Evolutionary conservation across 306 rosid genomes (phyloP).

Genomic region (Vigna angularis): DNA sequence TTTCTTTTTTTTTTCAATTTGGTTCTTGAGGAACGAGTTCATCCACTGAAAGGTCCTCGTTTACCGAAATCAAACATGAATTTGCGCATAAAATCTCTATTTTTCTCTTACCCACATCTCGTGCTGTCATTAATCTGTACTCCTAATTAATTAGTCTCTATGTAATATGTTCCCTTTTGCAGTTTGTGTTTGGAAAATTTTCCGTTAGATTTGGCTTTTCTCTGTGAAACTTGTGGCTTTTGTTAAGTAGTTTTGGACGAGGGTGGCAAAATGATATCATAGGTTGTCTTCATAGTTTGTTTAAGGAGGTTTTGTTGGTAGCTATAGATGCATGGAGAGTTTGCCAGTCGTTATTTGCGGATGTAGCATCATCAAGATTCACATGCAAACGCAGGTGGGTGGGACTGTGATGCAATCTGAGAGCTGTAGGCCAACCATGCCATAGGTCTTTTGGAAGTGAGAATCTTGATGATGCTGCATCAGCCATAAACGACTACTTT

Average conservation of each 20-base stretch:
- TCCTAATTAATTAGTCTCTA: neutral
- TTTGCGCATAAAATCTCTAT: conserved; percentile 10
- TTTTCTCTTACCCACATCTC: neutral
- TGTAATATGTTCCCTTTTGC: conserved; percentile 13
- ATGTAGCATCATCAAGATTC: conserved; percentile 99
- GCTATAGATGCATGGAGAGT: conserved; percentile 53
- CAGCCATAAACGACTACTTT: conserved; percentile 76
- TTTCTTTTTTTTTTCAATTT: conserved; percentile 32
- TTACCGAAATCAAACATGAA: neutral
- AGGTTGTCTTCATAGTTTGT: neutral
- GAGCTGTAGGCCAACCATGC: conserved; percentile 25
- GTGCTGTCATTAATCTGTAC: neutral
- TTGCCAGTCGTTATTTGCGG: conserved; percentile 84
- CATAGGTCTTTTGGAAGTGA: conserved; percentile 59
- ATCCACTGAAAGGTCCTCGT: conserved; percentile 7
- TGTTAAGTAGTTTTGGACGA: conserved; percentile 1
- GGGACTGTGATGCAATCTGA: conserved; percentile 35
- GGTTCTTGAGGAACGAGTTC: conserved; percentile 41
- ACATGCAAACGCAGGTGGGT: conserved; percentile 62
- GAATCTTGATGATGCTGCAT: conserved; percentile 99
- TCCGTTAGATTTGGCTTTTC: conserved; percentile 24
- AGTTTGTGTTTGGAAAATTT: conserved; percentile 18
- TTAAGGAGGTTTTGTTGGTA: neutral
- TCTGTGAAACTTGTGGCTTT: neutral
- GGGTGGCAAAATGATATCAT: conserved; percentile 4